Evolutionary conservation across 495 filamentous ascomycete species (phyloP).

Genomic region (Cairneyella variabilis): DNA sequence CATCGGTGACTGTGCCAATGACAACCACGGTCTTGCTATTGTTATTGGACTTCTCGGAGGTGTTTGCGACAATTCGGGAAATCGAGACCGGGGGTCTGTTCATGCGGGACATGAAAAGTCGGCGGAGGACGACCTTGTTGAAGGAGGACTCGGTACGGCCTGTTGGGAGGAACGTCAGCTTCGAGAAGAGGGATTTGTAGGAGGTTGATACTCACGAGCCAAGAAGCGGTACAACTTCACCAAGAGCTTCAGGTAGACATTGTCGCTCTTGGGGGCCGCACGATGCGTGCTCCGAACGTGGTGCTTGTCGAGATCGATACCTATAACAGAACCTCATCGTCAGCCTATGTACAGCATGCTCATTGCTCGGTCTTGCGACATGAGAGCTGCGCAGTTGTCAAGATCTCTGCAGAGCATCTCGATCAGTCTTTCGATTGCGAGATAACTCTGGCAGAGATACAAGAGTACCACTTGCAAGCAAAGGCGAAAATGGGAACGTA

Average conservation of each 20-base stretch:
- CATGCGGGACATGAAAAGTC: conserved; percentile 95
- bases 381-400: conserved; percentile 22
- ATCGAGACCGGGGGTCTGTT: conserved; percentile 95
- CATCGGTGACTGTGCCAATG: conserved; percentile 91
- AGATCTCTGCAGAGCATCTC: conserved; percentile 4
- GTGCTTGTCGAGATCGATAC: conserved; percentile 74
- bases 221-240: conserved; percentile 99
- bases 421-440: conserved; percentile 7
- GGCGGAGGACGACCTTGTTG: conserved; percentile 95
- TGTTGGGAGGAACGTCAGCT: conserved; percentile 28
- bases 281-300: conserved; percentile 85
- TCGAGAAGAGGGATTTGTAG: conserved; percentile 6
- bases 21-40: conserved; percentile 89
- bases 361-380: conserved; percentile 30
- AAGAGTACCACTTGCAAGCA: conserved; percentile 26
- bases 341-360: conserved; percentile 53
- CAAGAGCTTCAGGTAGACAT: conserved; percentile 94
- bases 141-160: conserved; percentile 94
- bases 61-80: conserved; percentile 75
- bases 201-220: conserved; percentile 74
- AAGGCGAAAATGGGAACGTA: conserved; percentile 28
- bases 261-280: conserved; percentile 96
- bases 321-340: conserved; percentile 42
- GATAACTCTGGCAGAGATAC: conserved; percentile 10
- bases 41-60: conserved; percentile 63